phyloP scores from a whole-genome alignment of 208 protist genomes.

The Histomonas meleagridis region DNA sequence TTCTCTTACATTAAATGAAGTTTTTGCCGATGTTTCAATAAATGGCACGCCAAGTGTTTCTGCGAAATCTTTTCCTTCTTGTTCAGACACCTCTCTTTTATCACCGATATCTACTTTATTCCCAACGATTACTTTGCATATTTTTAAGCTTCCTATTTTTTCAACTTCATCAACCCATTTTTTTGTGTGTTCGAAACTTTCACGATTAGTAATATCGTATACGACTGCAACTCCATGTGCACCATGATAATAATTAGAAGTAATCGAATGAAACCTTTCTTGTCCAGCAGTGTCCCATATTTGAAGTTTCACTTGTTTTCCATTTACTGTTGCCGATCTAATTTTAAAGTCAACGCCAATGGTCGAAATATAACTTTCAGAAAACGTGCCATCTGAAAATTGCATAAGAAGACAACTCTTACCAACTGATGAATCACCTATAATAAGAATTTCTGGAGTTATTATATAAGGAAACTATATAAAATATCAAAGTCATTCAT shows the following conservation, averaged over 20 bases:
- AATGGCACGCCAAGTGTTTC: too few relatives aligned
- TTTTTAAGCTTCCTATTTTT: constrained; percentile 82
- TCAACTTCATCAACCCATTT: constrained; percentile 82
- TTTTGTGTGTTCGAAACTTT: constrained; percentile 60
- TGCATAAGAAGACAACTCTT: constrained; percentile 54
- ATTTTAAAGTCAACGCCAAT: constrained; percentile 82
- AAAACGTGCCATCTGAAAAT: constrained; percentile 58
- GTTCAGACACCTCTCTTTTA: too few relatives aligned
- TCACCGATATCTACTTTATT: constrained; percentile 88
- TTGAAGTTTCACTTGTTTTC: background rate
- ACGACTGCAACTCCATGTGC: constrained; percentile 90
- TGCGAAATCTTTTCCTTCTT: too few relatives aligned
- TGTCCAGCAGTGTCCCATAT: constrained; percentile 39
- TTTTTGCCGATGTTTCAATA: too few relatives aligned
- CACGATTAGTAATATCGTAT: constrained; percentile 52
- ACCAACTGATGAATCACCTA: constrained; percentile 45
- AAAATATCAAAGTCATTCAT: too few relatives aligned
- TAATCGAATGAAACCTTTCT: constrained; percentile 74
- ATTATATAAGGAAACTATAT: too few relatives aligned
- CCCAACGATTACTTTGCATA: constrained; percentile 92
- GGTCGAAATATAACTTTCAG: constrained; percentile 86
- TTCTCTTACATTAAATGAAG: too few relatives aligned
- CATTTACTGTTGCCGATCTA: constrained; percentile 43
- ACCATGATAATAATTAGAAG: constrained; percentile 82
- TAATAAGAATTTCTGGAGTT: constrained; percentile 31